Evolutionary conservation across 1,284 basidiomycete species (phyloP).

Genomic region (Cystobasidium pallidum): DNA sequence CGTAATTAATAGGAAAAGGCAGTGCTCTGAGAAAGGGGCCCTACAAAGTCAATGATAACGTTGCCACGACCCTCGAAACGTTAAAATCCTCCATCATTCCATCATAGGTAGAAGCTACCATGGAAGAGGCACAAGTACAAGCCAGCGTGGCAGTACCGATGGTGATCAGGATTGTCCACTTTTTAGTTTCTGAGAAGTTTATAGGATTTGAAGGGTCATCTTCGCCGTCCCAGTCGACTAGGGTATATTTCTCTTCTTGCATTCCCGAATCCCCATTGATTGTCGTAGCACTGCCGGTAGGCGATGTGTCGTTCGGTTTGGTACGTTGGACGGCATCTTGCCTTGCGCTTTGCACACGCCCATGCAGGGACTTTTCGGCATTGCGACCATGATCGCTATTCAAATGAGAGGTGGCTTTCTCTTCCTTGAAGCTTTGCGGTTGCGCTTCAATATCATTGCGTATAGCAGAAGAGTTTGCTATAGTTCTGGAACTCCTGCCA

Average conservation of each 20-base stretch:
- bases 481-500: constrained; percentile 1
- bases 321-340: no score
- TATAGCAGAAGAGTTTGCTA: neutral
- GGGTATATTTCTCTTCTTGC: neutral
- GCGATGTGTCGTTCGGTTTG: no score
- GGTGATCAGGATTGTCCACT: constrained; percentile 38
- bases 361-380: neutral
- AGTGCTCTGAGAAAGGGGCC: neutral
- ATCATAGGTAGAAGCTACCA: constrained; percentile 69
- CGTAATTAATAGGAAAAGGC: no score
- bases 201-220: constrained; percentile 37
- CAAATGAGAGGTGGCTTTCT: neutral
- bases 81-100: constrained; percentile 66
- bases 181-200: constrained; percentile 23
- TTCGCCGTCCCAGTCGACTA: constrained; percentile 40
- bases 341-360: neutral
- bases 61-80: constrained; percentile 68
- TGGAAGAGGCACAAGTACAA: constrained; percentile 72
- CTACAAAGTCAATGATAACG: constrained; percentile 67
- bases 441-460: neutral
- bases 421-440: neutral
- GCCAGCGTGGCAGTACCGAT: constrained; percentile 58
- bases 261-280: neutral
- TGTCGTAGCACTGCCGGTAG: neutral
- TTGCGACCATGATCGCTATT: neutral